Base-by-base conservation (phyloP, 1,284 basidiomycete species). In the Apiotrichum gamsii region DNA sequence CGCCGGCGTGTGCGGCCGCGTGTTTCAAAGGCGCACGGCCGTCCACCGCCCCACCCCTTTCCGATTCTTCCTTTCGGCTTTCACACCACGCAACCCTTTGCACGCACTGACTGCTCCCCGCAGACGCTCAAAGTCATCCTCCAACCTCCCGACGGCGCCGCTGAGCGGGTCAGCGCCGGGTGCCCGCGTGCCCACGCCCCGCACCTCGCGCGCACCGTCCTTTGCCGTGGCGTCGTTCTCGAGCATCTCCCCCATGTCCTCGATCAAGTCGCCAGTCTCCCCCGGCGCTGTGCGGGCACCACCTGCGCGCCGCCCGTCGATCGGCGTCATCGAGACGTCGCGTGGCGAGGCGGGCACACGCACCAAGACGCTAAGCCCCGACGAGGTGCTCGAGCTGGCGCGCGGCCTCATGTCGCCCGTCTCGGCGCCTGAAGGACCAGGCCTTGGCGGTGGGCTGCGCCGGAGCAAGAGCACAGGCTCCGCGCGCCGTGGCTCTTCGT, bases 331-430 rank as follows among this genome's bases (percentile, higher is more conserved):
- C 11, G 42, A n/a, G 35, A 8, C 24, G 9, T 11, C 29, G 1
- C 11, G 41, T n/a, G 32, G 32, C 3, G 23, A 19, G 10, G 20
- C 21, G 35, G 35, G 13, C 13, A 24, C 20, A 21, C 21, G 11
- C 15, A 21, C 46, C 28, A 65, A 65, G 43, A 41, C 53, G 3
- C 57, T 67, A 32, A 63, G 61, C 3, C 71, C 71, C 0, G 66
- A 67, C 20, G 56, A 72, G 44, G 65, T 73, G 14, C 50, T 70
- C 29, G 61, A 67, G 3, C 52, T 72, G 31, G 69, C 66, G 2
- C 51, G 58, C 8, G 52, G 59, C 14, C 52, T 72, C 20, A 51
- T 57, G 42, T 54, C 55, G n/a, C 69, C 71, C 13, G 59, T 69
- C 16, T 43, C 58, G 11, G 58, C 64, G 8, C 54, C 59, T 3